These are phyloP conservation scores for Collybia nuda DNA, from an alignment of 768 basidiomycete species.

Conservation along the genomic window DNA sequence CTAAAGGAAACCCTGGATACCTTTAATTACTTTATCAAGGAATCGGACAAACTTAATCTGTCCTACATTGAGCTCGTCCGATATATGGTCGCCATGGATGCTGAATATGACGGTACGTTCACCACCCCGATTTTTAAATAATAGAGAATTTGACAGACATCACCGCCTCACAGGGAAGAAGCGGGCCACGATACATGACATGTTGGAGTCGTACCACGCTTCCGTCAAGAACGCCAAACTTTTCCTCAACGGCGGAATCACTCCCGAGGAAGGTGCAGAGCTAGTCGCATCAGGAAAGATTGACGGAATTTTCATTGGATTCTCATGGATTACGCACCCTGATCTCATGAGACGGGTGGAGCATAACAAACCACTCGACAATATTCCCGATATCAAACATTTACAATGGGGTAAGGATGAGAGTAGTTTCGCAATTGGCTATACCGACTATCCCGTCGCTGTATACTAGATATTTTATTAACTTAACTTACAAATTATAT, in stretches of 20 bases:
- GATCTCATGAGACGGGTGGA: conserved; percentile 37
- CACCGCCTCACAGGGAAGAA: conserved; percentile 21
- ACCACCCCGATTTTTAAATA: too few species aligned
- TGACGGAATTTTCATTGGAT: conserved; percentile 37
- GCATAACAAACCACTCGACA: conserved; percentile 33
- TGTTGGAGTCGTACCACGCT: conserved; percentile 34
- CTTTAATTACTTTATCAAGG: conserved; percentile 37
- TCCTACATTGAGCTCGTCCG: conserved; percentile 31
- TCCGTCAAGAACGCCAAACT: conserved; percentile 35
- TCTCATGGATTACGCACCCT: conserved; percentile 37
- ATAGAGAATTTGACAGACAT: not conserved
- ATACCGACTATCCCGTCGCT: conserved; percentile 37
- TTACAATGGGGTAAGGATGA: conserved; percentile 23
- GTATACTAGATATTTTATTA: conserved; percentile 12
- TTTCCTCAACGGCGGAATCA: conserved; percentile 36
- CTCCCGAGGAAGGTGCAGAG: conserved; percentile 33
- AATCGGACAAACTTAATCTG: conserved; percentile 35
- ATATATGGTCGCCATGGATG: conserved; percentile 21
- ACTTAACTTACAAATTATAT: too few species aligned
- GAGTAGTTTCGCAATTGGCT: conserved; percentile 26
- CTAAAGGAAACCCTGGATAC: conserved; percentile 43
- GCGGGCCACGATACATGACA: conserved; percentile 37
- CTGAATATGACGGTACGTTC: conserved; percentile 28
- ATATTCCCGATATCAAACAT: conserved; percentile 23
- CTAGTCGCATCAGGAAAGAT: conserved; percentile 31